Evolutionary conservation across 163 green algal genomes (phyloP).

Genomic region (Scenedesmus sp.): DNA sequence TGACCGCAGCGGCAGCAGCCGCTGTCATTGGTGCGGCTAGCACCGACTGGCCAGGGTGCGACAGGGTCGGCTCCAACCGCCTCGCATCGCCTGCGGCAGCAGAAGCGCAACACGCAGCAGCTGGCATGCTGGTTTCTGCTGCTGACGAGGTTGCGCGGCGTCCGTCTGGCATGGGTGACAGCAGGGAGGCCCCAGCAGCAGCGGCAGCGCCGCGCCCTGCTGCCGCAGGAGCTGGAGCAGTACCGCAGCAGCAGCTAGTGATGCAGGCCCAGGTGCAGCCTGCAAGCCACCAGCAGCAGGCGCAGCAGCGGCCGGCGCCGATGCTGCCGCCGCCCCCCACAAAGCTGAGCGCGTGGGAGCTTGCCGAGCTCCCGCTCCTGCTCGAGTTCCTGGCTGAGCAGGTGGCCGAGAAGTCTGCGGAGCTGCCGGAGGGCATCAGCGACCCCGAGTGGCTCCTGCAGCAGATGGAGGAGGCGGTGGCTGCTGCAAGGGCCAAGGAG

Average conservation of each 20-base stretch:
- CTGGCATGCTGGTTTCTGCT: background rate
- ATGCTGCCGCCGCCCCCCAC: constrained; percentile 43
- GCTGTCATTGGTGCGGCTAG: background rate
- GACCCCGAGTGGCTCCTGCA: constrained; percentile 23
- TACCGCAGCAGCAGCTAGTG: background rate
- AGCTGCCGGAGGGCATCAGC: background rate
- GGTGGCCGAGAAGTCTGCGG: constrained; percentile 24
- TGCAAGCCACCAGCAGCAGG: too few species aligned
- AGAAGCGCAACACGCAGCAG: background rate
- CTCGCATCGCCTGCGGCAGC: background rate
- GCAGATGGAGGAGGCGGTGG: constrained; percentile 30
- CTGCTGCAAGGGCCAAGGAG: background rate
- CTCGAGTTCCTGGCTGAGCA: constrained; percentile 33
- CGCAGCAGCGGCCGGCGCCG: background rate
- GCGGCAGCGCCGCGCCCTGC: background rate
- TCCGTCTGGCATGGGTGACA: constrained; percentile 18
- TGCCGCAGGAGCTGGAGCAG: constrained; percentile 27
- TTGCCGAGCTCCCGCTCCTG: constrained; percentile 29
- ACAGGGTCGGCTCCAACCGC: background rate
- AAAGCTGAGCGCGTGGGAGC: constrained; percentile 49
- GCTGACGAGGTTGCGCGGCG: background rate
- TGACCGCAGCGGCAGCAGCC: background rate
- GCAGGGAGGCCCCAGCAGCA: background rate
- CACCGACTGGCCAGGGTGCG: background rate
- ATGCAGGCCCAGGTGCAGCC: too few species aligned